Percentiles rank a stretch among this genome's conserved stretches.
These are phyloP conservation scores for Tephrocybe sp. DNA, from an alignment of 768 basidiomycete species.

Conservation along the genomic window DNA sequence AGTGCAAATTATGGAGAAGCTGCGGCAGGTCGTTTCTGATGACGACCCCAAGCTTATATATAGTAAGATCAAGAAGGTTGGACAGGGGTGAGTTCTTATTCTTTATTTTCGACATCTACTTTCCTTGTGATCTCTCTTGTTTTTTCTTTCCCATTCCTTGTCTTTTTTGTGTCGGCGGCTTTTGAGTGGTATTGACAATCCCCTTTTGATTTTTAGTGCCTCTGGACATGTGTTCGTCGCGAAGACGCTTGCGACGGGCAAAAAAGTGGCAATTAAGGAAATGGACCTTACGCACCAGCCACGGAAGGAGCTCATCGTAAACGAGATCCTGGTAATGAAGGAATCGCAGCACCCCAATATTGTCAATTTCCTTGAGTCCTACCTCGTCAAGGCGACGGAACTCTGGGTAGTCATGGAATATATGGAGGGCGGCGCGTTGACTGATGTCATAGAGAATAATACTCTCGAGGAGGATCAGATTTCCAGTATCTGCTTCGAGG, in stretches of 20 bases:
- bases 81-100: constrained; percentile 79
- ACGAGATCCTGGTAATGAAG: constrained; percentile 98
- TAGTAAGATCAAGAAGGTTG: constrained; percentile 98
- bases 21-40: constrained; percentile 81
- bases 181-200: constrained; percentile 17
- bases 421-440: constrained; percentile 97
- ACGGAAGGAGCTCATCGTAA: constrained; percentile 95
- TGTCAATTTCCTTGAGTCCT: constrained; percentile 92
- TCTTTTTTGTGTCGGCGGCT: neutral
- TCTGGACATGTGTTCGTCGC: constrained; percentile 98
- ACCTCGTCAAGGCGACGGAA: constrained; percentile 84
- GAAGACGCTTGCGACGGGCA: constrained; percentile 79
- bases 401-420: constrained; percentile 99
- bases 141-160: neutral
- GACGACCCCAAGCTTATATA: constrained; percentile 90
- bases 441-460: constrained; percentile 98
- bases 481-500: constrained; percentile 88
- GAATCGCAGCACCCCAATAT: constrained; percentile 97
- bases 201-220: constrained; percentile 55
- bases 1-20: constrained; percentile 97
- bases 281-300: constrained; percentile 97
- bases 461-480: constrained; percentile 95
- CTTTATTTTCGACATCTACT: neutral
- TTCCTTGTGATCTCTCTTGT: neutral
- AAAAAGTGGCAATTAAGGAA: constrained; percentile 97